Evolutionary conservation across 768 basidiomycete genomes (phyloP).

Genomic region (Mycena galopus): DNA sequence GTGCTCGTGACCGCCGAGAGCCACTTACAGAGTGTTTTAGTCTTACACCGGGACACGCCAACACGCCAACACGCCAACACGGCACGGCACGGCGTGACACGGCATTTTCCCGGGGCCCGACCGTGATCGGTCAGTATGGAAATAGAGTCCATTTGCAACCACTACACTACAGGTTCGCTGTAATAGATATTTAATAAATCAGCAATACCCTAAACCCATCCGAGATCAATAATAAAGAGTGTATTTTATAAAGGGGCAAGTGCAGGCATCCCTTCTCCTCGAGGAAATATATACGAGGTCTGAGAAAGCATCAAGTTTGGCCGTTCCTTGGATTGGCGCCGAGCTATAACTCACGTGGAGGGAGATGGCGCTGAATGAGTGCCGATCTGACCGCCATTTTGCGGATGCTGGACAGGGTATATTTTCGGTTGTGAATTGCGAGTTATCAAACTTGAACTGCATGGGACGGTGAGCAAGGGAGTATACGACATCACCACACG

Average conservation of each 20-base stretch:
- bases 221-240: not conserved
- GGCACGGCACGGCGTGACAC: too few relatives aligned
- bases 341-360: constrained; percentile 9
- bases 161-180: too few relatives aligned
- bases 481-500: too few relatives aligned
- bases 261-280: constrained; percentile 10
- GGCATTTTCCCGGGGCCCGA: too few relatives aligned
- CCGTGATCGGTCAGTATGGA: too few relatives aligned
- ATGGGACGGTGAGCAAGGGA: not conserved
- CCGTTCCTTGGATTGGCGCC: too few relatives aligned
- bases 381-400: constrained; percentile 1
- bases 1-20: too few relatives aligned
- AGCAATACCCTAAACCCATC: not conserved
- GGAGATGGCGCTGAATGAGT: constrained; percentile 6
- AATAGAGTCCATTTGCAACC: too few relatives aligned
- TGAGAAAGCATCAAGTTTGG: not conserved
- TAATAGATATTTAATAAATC: not conserved
- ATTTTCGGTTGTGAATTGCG: not conserved
- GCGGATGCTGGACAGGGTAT: not conserved
- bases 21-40: too few relatives aligned
- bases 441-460: not conserved
- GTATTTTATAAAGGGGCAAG: not conserved
- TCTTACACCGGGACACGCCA: too few relatives aligned
- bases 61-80: too few relatives aligned
- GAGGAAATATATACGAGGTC: constrained; percentile 13